phyloP scores from a whole-genome alignment of 192 early-diverging fungal species.

The Chytriomyces hyalinus region DNA sequence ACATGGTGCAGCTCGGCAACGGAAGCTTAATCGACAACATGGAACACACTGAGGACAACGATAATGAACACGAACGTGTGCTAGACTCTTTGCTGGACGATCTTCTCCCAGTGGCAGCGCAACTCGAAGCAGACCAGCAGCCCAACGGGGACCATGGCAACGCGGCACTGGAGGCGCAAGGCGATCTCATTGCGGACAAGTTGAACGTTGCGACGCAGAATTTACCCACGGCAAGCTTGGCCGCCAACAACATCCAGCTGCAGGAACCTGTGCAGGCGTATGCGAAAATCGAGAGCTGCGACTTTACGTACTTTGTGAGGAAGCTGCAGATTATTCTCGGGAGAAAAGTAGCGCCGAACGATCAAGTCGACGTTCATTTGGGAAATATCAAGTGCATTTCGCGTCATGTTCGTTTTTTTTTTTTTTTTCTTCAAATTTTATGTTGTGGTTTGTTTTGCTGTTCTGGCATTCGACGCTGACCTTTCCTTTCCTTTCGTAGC shows the following conservation, averaged over 20 bases:
- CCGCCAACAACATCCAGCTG: constrained; percentile 20
- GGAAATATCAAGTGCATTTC: constrained; percentile 86
- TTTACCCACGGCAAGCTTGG: too few species aligned
- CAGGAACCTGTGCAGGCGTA: constrained; percentile 77
- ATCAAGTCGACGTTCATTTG: constrained; percentile 80
- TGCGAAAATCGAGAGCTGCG: constrained; percentile 85
- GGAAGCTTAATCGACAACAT: too few species aligned
- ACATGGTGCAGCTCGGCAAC: too few species aligned
- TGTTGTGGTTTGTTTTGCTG: constrained; percentile 7
- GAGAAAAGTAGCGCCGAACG: constrained; percentile 63
- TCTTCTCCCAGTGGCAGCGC: too few species aligned
- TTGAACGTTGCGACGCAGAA: too few species aligned
- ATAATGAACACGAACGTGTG: too few species aligned
- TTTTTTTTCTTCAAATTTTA: not conserved
- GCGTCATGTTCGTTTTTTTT: constrained; percentile 39
- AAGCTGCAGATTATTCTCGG: constrained; percentile 81
- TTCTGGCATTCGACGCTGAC: not conserved
- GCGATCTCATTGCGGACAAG: too few species aligned
- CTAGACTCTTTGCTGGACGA: too few species aligned
- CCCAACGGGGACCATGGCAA: too few species aligned
- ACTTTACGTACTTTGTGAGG: constrained; percentile 84
- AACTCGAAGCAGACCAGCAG: too few species aligned
- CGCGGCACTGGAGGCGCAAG: too few species aligned
- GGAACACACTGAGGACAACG: too few species aligned
- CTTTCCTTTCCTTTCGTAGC: constrained; percentile 45